Conservation (phyloP, 805 yeast genomes). For the Metschnikowia picachoensis region DNA sequence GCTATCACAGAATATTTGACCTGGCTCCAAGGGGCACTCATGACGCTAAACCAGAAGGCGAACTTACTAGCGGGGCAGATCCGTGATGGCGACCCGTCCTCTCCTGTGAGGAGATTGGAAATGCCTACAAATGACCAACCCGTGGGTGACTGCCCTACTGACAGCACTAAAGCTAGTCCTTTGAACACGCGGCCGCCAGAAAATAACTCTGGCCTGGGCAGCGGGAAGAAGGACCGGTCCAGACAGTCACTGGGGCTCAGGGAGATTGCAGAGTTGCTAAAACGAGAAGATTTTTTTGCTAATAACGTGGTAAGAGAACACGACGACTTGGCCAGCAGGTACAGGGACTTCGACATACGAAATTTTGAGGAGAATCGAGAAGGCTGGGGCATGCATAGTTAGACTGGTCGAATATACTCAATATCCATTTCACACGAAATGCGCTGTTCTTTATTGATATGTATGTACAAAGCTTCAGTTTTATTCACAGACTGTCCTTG, state of each 20-base stretch:
- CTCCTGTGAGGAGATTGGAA: slow-evolving; percentile 5
- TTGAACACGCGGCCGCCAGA: slow-evolving; percentile 7
- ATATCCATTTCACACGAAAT: not conserved
- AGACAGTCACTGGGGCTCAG: slow-evolving; percentile 1
- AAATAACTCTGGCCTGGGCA: slow-evolving; percentile 1
- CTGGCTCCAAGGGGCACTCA: slow-evolving; percentile 22
- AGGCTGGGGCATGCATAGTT: slow-evolving; percentile 16
- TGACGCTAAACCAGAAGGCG: slow-evolving; percentile 2
- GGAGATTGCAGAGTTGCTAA: slow-evolving; percentile 4
- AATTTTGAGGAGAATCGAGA: slow-evolving; percentile 14
- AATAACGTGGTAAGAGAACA: slow-evolving; percentile 6
- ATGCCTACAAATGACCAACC: slow-evolving; percentile 2
- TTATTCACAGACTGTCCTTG: slow-evolving; percentile 16
- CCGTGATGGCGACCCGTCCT: slow-evolving; percentile 8
- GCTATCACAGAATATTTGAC: slow-evolving; percentile 42
- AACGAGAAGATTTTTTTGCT: slow-evolving; percentile 8
- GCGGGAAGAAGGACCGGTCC: slow-evolving; percentile 1
- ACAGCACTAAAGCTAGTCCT: slow-evolving; percentile 8
- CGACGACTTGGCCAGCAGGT: slow-evolving; percentile 1
- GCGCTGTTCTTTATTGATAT: not conserved
- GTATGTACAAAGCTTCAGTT: not conserved
- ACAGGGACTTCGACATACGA: slow-evolving; percentile 10
- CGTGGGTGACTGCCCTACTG: slow-evolving; percentile 3
- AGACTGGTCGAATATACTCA: too few species aligned
- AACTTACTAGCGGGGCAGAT: slow-evolving; percentile 5